These are phyloP conservation scores for Castanea crenata DNA, from an alignment of 306 rosid species.

Conservation along the genomic window DNA sequence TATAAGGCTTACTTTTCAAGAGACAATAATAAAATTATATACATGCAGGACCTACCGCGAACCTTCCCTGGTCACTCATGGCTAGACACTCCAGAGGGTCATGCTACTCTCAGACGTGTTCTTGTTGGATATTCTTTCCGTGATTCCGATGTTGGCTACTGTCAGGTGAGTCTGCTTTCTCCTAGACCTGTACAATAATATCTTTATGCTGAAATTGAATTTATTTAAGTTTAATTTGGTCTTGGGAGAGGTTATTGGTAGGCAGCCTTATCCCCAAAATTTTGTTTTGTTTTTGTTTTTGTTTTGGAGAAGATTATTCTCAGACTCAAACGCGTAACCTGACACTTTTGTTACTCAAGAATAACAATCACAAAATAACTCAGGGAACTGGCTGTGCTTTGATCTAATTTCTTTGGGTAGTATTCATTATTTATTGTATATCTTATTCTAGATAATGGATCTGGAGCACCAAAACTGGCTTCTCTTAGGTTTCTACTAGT, in stretches of 20 bases:
- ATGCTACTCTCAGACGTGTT: constrained; percentile 89
- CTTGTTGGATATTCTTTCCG: constrained; percentile 99
- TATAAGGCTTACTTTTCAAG: neutral
- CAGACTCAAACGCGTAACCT: no score
- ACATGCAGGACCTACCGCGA: constrained; percentile 81
- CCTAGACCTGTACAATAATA: neutral
- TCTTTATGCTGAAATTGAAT: no score
- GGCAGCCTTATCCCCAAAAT: no score
- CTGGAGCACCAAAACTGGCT: neutral
- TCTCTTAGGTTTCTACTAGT: neutral
- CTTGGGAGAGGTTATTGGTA: no score
- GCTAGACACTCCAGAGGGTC: constrained; percentile 97
- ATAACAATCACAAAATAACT: neutral
- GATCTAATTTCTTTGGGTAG: neutral
- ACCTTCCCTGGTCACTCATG: constrained; percentile 98
- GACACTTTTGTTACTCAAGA: neutral
- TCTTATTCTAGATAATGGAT: neutral
- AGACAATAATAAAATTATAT: neutral
- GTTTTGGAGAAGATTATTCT: no score
- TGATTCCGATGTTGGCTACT: constrained; percentile 98
- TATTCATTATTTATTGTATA: neutral
- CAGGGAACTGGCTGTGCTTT: neutral
- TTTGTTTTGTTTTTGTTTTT: no score
- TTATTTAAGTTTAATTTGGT: no score
- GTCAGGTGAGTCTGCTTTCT: constrained; percentile 63